Evolutionary conservation across 495 filamentous ascomycete genomes (phyloP).

Genomic region (Stereocaulon alpinum): DNA sequence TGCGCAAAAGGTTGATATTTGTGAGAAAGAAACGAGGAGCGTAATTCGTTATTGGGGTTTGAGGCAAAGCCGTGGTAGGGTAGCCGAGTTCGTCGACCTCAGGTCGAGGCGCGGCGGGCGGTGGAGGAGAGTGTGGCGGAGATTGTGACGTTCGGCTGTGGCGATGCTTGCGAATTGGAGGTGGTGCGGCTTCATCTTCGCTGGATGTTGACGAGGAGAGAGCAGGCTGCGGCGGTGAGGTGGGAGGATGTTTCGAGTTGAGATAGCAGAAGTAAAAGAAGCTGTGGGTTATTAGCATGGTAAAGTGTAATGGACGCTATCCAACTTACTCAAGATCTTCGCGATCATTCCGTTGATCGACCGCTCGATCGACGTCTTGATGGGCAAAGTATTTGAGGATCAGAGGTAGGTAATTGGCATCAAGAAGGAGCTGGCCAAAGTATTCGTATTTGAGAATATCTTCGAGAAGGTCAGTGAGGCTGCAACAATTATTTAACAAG

Average conservation of each 20-base stretch:
- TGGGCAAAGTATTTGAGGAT: conserved; percentile 86
- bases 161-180: conserved; percentile 59
- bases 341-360: conserved; percentile 76
- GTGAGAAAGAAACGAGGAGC: conserved; percentile 92
- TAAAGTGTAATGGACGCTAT: background rate
- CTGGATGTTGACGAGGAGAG: conserved; percentile 25
- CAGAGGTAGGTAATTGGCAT: conserved; percentile 87
- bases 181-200: conserved; percentile 71
- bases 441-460: conserved; percentile 96
- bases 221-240: conserved; percentile 23
- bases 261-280: conserved; percentile 83
- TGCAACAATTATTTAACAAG: background rate
- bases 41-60: conserved; percentile 77
- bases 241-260: conserved; percentile 36
- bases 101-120: conserved; percentile 42
- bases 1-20: conserved; percentile 82
- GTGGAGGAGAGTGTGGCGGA: conserved; percentile 24
- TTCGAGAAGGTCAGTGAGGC: conserved; percentile 32
- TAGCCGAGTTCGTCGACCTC: conserved; percentile 86
- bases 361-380: conserved; percentile 78
- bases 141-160: conserved; percentile 25
- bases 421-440: conserved; percentile 80
- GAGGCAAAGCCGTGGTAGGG: conserved; percentile 50
- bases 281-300: conserved; percentile 31
- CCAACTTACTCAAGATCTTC: conserved; percentile 68